Percentiles rank a stretch among this genome's conserved stretches.
Conservation (phyloP, 1,284 basidiomycete species). For the Leccinum subrobustum region DNA sequence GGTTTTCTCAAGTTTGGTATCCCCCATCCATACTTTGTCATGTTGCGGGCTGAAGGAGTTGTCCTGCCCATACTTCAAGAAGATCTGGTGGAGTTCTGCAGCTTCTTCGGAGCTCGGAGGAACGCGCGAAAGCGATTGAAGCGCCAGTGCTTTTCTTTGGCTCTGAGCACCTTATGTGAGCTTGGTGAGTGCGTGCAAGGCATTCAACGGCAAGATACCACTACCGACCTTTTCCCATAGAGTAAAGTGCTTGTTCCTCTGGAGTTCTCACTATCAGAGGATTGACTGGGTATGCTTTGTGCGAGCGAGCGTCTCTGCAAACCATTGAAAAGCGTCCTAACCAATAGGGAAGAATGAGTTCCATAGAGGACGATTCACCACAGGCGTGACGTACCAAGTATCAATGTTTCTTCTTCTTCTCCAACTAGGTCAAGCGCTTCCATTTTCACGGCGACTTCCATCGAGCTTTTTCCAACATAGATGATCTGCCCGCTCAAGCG, state of each 20-base stretch:
- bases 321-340: conserved; percentile 80
- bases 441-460: conserved; percentile 84
- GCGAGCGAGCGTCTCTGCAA: conserved; percentile 68
- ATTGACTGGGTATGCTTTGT: conserved; percentile 65
- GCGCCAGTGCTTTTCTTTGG: conserved; percentile 49
- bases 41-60: conserved; percentile 28
- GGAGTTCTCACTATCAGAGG: conserved; percentile 56
- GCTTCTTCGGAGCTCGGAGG: conserved; percentile 74
- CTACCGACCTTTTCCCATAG: conserved; percentile 65
- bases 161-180: conserved; percentile 43
- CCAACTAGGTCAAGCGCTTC: conserved; percentile 53
- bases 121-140: conserved; percentile 63
- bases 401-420: conserved; percentile 53
- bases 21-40: conserved; percentile 65
- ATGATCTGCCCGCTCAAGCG: conserved; percentile 79
- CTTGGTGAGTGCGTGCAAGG: conserved; percentile 1
- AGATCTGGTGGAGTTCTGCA: conserved; percentile 64
- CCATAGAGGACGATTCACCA: conserved; percentile 1
- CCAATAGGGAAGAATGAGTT: background rate
- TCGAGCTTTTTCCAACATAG: conserved; percentile 72
- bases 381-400: conserved; percentile 51
- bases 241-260: conserved; percentile 63
- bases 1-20: conserved; percentile 64
- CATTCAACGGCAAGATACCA: background rate
- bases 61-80: conserved; percentile 56